These are phyloP conservation scores for Trifolium repens DNA, from an alignment of 306 rosid genomes.

Conservation along the genomic window DNA sequence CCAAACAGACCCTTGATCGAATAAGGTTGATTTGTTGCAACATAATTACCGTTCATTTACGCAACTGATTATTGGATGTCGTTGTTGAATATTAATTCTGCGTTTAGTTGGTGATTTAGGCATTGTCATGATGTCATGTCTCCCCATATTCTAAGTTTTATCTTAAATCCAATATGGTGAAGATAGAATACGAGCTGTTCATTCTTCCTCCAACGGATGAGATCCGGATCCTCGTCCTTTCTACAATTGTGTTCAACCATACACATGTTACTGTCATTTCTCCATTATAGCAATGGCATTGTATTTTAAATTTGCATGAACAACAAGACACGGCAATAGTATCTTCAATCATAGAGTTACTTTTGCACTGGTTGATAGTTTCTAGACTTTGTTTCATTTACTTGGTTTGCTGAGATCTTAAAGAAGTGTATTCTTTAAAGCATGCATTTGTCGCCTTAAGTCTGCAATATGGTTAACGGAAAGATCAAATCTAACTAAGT, in stretches of 20 bases:
- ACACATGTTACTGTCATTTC: constrained; percentile 8
- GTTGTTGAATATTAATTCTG: constrained; percentile 17
- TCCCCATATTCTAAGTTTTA: neutral
- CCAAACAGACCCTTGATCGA: neutral
- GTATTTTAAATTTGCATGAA: constrained; percentile 11
- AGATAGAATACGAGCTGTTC: neutral
- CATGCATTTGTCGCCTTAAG: neutral
- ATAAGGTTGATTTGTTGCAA: constrained; percentile 21
- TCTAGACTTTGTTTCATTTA: constrained; percentile 11
- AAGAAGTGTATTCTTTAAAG: neutral
- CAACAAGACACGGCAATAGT: neutral
- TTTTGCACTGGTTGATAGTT: constrained; percentile 6
- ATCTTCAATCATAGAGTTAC: neutral
- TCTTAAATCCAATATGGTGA: neutral
- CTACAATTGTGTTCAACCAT: neutral
- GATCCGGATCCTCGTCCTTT: neutral
- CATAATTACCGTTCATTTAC: neutral
- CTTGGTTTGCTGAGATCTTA: neutral
- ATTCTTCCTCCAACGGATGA: neutral
- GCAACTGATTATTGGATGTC: neutral
- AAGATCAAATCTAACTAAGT: constrained; percentile 7
- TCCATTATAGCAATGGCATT: neutral
- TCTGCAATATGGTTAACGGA: constrained; percentile 11
- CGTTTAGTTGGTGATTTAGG: constrained; percentile 9
- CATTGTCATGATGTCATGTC: neutral